Conservation (phyloP, 2,329 filamentous ascomycete genomes). For the Plenodomus lindquistii region DNA sequence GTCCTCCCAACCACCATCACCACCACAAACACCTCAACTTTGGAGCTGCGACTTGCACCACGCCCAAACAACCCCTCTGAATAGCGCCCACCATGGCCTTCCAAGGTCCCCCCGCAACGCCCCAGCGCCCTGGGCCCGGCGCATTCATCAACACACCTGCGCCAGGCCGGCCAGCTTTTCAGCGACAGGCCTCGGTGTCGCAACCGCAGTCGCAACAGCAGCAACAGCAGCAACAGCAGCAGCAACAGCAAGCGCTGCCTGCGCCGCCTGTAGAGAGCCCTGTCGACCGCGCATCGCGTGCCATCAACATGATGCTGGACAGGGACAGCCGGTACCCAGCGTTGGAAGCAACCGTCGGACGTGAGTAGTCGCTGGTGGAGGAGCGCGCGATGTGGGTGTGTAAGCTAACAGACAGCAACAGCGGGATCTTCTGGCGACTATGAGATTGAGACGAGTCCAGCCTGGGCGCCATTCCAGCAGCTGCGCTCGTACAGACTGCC, state of each 20-base stretch:
- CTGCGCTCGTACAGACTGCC: conserved; percentile 86
- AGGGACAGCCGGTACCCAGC: conserved; percentile 83
- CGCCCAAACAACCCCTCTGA: conserved; percentile 5
- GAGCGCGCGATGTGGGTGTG: neutral
- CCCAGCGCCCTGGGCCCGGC: conserved; percentile 73
- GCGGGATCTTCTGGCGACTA: conserved; percentile 92
- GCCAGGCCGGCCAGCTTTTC: conserved; percentile 40
- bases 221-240: conserved; percentile 24
- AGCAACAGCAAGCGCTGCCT: conserved; percentile 27
- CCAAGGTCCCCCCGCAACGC: conserved; percentile 51
- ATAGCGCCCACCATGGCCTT: conserved; percentile 30
- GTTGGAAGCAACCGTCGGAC: conserved; percentile 84
- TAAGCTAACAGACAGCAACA: conserved; percentile 48
- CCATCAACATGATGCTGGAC: conserved; percentile 78
- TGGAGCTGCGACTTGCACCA: conserved; percentile 23
- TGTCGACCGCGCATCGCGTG: conserved; percentile 77
- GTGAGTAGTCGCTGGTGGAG: conserved; percentile 57
- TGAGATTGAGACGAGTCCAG: conserved; percentile 68
- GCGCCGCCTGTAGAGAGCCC: conserved; percentile 54
- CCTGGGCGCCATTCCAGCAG: conserved; percentile 90
- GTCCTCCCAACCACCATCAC: conserved; percentile 27
- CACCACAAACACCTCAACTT: conserved; percentile 18
- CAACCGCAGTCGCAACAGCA: conserved; percentile 27
- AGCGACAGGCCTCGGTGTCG: conserved; percentile 30
- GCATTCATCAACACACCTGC: conserved; percentile 77